Conservation (phyloP, 805 yeast genomes). For the Candida railenensis region DNA sequence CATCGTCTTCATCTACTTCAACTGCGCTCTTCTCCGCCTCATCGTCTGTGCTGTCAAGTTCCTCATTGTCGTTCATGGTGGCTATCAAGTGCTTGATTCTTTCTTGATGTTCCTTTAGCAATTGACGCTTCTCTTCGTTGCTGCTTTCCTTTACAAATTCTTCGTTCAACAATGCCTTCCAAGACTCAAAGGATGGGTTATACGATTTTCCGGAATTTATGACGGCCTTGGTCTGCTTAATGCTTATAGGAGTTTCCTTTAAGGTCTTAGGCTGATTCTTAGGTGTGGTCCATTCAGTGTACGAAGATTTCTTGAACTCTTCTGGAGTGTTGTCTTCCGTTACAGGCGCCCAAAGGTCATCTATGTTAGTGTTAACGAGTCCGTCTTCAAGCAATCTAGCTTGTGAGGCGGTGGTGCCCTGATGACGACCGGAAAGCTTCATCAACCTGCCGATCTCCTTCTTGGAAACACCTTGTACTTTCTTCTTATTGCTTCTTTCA, state of each 20-base stretch:
- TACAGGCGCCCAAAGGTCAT: slow-evolving; percentile 70
- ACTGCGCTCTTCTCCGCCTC: slow-evolving; percentile 39
- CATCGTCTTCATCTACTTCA: slow-evolving; percentile 27
- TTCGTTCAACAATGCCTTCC: slow-evolving; percentile 68
- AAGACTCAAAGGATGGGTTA: slow-evolving; percentile 81
- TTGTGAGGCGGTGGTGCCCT: slow-evolving; percentile 50
- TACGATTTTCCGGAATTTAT: slow-evolving; percentile 91
- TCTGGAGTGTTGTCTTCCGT: slow-evolving; percentile 16
- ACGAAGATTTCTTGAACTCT: slow-evolving; percentile 15
- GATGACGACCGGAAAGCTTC: slow-evolving; percentile 73
- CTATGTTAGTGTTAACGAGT: slow-evolving; percentile 44
- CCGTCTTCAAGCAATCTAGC: slow-evolving; percentile 68
- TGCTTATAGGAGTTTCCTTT: slow-evolving; percentile 48
- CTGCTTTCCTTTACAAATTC: slow-evolving; percentile 68
- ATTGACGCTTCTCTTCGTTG: slow-evolving; percentile 61
- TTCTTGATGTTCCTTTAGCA: slow-evolving; percentile 60
- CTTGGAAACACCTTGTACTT: slow-evolving; percentile 60
- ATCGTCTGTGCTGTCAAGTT: slow-evolving; percentile 38
- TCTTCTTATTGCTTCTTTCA: slow-evolving; percentile 35
- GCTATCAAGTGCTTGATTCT: slow-evolving; percentile 66
- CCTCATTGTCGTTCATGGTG: slow-evolving; percentile 59
- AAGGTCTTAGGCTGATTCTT: slow-evolving; percentile 55
- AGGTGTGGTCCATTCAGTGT: slow-evolving; percentile 41
- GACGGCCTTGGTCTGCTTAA: slow-evolving; percentile 40
- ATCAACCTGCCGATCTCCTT: slow-evolving; percentile 64